Evolutionary conservation across 2,329 filamentous ascomycete genomes (phyloP).

Genomic region (Fusarium illudens): DNA sequence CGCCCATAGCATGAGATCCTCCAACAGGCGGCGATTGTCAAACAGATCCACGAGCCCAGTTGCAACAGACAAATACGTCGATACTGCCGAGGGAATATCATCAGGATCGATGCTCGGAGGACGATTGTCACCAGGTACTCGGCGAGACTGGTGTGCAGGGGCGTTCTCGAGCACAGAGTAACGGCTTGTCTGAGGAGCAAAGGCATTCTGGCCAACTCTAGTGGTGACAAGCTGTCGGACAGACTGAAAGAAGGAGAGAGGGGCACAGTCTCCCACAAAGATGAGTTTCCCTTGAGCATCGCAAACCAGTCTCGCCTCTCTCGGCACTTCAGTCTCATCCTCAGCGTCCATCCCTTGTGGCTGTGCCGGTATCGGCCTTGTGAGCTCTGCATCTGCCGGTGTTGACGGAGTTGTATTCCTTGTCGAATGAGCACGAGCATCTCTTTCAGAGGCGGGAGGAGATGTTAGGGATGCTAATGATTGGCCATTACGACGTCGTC

Average conservation of each 20-base stretch:
- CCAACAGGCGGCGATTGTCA: slow-evolving; percentile 49
- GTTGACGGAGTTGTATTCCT: slow-evolving; percentile 31
- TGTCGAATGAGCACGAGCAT: slow-evolving; percentile 25
- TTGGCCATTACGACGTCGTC: slow-evolving; percentile 47
- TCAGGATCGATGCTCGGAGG: slow-evolving; percentile 42
- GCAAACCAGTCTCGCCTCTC: slow-evolving; percentile 60
- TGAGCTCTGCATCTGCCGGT: slow-evolving; percentile 1
- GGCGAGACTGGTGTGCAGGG: slow-evolving; percentile 37
- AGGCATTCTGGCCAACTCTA: slow-evolving; percentile 58
- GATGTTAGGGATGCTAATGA: slow-evolving; percentile 25
- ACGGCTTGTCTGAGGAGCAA: slow-evolving; percentile 60
- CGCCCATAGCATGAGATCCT: slow-evolving; percentile 55
- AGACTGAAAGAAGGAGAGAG: slow-evolving; percentile 64
- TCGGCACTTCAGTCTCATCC: slow-evolving; percentile 64
- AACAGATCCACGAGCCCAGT: slow-evolving; percentile 60
- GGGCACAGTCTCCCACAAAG: slow-evolving; percentile 66
- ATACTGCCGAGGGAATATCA: slow-evolving; percentile 44
- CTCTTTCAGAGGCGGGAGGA: slow-evolving; percentile 33
- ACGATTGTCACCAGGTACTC: slow-evolving; percentile 25
- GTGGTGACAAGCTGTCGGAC: slow-evolving; percentile 61
- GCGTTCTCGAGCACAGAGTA: slow-evolving; percentile 61
- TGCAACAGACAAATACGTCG: slow-evolving; percentile 52
- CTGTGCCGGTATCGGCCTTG: not conserved
- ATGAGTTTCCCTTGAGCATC: slow-evolving; percentile 63
- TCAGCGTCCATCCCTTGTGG: slow-evolving; percentile 43